Evolutionary conservation across 306 rosid genomes (phyloP).

Genomic region (Lathyrus aphaca): DNA sequence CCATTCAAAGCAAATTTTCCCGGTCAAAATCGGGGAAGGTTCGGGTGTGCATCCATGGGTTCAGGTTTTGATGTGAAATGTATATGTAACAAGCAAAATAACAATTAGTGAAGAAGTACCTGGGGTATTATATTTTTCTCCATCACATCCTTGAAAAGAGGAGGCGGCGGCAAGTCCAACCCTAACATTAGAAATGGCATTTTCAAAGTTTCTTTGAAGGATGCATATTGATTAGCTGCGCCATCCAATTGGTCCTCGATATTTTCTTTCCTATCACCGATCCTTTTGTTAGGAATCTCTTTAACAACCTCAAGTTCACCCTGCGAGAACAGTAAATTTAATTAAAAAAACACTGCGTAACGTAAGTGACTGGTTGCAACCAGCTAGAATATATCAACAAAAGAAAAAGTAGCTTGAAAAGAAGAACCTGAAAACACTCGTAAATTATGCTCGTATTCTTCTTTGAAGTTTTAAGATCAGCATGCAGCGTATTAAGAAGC

Average conservation of each 20-base stretch:
- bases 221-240: conserved; percentile 1
- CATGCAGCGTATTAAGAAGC: conserved; percentile 92
- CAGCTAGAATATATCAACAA: conserved; percentile 32
- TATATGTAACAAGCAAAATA: conserved; percentile 20
- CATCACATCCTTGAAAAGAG: conserved; percentile 96
- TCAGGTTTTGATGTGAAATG: background rate
- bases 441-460: conserved; percentile 80
- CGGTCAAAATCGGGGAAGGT: background rate
- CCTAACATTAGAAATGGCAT: conserved; percentile 98
- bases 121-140: conserved; percentile 99
- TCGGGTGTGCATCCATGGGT: background rate
- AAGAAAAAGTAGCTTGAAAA: conserved; percentile 24
- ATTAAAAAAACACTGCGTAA: conserved; percentile 17
- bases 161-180: conserved; percentile 97
- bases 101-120: conserved; percentile 50
- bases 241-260: too few species aligned
- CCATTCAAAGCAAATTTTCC: too few species aligned
- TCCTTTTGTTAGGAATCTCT: conserved; percentile 68
- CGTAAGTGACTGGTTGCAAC: conserved; percentile 24
- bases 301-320: conserved; percentile 97
- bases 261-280: too few species aligned
- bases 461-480: conserved; percentile 79
- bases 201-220: conserved; percentile 61
- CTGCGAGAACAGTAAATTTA: conserved; percentile 46
- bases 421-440: conserved; percentile 87